phyloP scores from a whole-genome alignment of 345 rosid species.

The Draba incana region DNA sequence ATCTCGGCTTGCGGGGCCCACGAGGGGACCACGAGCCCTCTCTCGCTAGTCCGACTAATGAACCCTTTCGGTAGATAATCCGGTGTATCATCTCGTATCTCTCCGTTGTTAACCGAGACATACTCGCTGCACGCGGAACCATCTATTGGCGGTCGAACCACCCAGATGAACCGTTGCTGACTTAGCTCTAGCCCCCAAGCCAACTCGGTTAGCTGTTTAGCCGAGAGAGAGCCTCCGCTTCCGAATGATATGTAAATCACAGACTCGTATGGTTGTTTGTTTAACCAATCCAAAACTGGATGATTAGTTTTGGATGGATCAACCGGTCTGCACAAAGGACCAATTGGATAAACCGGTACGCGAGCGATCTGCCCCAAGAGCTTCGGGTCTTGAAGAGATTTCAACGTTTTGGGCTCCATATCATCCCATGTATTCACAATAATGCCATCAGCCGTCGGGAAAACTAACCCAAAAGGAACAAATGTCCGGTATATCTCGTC shows the following conservation, averaged over 20 bases:
- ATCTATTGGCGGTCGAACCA: conserved; percentile 35
- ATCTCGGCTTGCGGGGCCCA: conserved; percentile 81
- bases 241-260: conserved; percentile 70
- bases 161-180: conserved; percentile 42
- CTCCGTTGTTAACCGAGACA: background rate
- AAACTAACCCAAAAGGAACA: conserved; percentile 29
- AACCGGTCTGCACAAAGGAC: conserved; percentile 35
- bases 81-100: conserved; percentile 14
- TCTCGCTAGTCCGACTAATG: conserved; percentile 15
- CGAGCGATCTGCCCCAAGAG: conserved; percentile 40
- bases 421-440: conserved; percentile 45
- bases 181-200: conserved; percentile 44
- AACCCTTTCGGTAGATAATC: conserved; percentile 34
- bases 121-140: conserved; percentile 14
- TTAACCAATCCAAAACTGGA: conserved; percentile 54
- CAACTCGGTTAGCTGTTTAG: conserved; percentile 32
- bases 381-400: conserved; percentile 34
- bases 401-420: conserved; percentile 40
- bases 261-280: conserved; percentile 50
- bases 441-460: conserved; percentile 37
- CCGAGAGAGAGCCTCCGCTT: conserved; percentile 57
- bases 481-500: conserved; percentile 28
- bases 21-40: conserved; percentile 27
- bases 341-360: conserved; percentile 40
- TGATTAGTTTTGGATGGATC: conserved; percentile 21